Evolutionary conservation across 768 basidiomycete species (phyloP), one percentile per base, ranked within the genome.

Genomic region (Russula vinacea): DNA sequence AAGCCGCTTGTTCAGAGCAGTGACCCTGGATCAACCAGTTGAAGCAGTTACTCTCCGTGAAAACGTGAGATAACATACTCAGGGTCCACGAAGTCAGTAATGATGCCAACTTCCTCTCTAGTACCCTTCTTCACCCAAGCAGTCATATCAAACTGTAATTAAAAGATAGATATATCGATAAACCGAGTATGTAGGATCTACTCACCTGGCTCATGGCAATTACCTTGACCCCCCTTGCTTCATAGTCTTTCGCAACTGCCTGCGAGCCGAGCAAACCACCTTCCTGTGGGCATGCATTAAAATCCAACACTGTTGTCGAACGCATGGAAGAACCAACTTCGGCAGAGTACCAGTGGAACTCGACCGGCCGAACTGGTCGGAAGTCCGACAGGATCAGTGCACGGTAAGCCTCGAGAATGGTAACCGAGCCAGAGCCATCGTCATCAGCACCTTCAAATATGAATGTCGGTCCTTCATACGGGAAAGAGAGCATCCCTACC

Each of bases 191-290:
- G 17, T n/a, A 37, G 58, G 56, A 64, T 26, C 45, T 24, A 63
- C 68, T 47, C 74, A 90, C 89, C 80, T 92, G 91, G 71, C 86
- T 86, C 90, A 92, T 92, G 56, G 88, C 90, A 68, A 87, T 75
- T 65, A 93, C 89, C 70, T 88, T 85, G 59, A 82, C 81, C 7
- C 76, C 77, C 62, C 81, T 81, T 26, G 76, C 71, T 71, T 84
- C 84, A 72, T 96, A 97, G 64, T 83, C 81, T 69, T 80, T 78
- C 42, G 93, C 93, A 56, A 98, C 83, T 19, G 94, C 94, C 75
- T 95, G 94, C 42, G 90, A 93, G 45, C 94, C 94, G 58, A 93
- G 83, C 42, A 93, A 82, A 14, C 92, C 92, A 56, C 84, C 88
- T 77, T 92, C 90, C 90, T 90, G 68, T 52, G 35, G 47, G 29